Evolutionary conservation across 805 yeast genomes (phyloP), one percentile per base, ranked within the genome.

Genomic region (Myxozyma geophila): DNA sequence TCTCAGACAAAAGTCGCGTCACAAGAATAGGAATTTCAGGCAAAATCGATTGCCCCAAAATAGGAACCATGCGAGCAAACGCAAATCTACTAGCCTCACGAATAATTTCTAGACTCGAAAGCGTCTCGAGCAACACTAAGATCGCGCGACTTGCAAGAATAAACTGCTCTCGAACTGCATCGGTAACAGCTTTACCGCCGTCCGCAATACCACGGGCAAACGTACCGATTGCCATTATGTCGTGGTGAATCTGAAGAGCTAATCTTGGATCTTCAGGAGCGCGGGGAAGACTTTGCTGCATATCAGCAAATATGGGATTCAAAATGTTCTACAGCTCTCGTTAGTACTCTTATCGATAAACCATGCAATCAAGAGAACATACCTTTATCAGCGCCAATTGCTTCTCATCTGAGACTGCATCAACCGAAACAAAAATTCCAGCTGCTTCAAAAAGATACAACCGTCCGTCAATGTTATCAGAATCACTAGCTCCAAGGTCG

Each of bases 171-270:
- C 85, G 71, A 49, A 79, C 81, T 21, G 75, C 46, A n/a, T 60
- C 64, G 7, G 60, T 54, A 12, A 59, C 53, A 19, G 48, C 48
- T 41, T 69, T 62, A 41, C 67, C 69, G 17, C 71, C 73, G 56
- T 81, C 82, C 62, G 88, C 95, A 71, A 89, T 85, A 4, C 98
- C 98, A 73, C 95, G 85, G 2, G 92, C 88, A 71, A 92, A 82
- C 0, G 97, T 90, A 51, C 97, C 98, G 51, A 93, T 84, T 0
- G 97, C 92, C 85, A 90, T 85, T 54, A 95, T 77, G 40, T 87
- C 82, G 74, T 93, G 98, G 74, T 95, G 97, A 2, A 91, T 87
- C 73, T 90, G 95, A 51, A 90, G 76, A 1, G 87, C 81, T 40
- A 82, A 71, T 48, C 80, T 79, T 43, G 81, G 78, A 35, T 79